Conservation (phyloP, 306 rosid species). For the Lablab purpureus region DNA sequence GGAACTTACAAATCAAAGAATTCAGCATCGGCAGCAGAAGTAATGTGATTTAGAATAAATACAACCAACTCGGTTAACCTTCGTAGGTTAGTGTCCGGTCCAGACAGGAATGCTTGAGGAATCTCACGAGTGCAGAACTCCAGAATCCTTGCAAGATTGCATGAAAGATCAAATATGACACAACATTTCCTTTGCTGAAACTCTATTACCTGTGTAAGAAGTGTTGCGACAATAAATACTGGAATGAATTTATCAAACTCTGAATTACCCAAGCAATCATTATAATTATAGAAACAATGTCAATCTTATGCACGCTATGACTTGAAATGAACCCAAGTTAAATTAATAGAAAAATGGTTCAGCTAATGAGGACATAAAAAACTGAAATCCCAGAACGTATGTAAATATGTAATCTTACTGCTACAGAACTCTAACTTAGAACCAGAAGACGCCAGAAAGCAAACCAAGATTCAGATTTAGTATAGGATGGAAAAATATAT, state of each 20-base stretch:
- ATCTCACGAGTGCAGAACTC: slow-evolving; percentile 88
- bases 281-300: slow-evolving; percentile 7
- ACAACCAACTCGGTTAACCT: slow-evolving; percentile 92
- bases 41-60: slow-evolving; percentile 83
- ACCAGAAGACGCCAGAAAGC: slow-evolving; percentile 34
- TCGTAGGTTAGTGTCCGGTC: slow-evolving; percentile 87
- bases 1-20: slow-evolving; percentile 90
- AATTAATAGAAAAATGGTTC: neutral
- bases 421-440: slow-evolving; percentile 41
- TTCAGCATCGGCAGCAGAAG: slow-evolving; percentile 85
- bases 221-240: slow-evolving; percentile 40
- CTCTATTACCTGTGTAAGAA: slow-evolving; percentile 79
- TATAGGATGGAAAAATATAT: slow-evolving; percentile 5
- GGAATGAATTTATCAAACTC: slow-evolving; percentile 26
- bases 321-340: slow-evolving; percentile 29
- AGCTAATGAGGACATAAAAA: neutral
- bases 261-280: slow-evolving; percentile 32
- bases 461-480: slow-evolving; percentile 26
- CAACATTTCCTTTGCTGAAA: slow-evolving; percentile 96
- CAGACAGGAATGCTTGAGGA: slow-evolving; percentile 90
- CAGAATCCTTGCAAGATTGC: slow-evolving; percentile 89
- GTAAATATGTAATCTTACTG: slow-evolving; percentile 22
- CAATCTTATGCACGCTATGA: slow-evolving; percentile 22
- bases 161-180: slow-evolving; percentile 93
- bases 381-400: slow-evolving; percentile 23